Evolutionary conservation across 1,284 basidiomycete species (phyloP).

Genomic region (Lentinula novae-zelandiae): DNA sequence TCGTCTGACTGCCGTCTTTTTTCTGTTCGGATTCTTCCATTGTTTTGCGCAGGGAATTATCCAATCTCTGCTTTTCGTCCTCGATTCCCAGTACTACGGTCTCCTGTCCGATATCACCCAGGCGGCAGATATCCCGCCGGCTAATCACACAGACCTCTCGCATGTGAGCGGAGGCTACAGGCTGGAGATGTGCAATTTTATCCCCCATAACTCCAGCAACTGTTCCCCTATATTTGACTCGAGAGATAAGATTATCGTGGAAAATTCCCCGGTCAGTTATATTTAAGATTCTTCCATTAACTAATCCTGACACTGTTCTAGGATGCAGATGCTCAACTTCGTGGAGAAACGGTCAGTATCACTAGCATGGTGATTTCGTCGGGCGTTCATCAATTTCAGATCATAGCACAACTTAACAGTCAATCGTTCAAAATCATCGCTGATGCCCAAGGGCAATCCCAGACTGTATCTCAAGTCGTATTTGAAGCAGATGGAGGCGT

Average conservation of each 20-base stretch:
- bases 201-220: conserved; percentile 30
- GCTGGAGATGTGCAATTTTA: conserved; percentile 42
- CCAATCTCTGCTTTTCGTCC: conserved; percentile 44
- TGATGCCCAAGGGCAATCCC: neutral
- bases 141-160: conserved; percentile 38
- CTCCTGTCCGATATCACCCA: conserved; percentile 36
- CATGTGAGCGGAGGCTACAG: conserved; percentile 21
- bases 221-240: conserved; percentile 28
- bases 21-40: conserved; percentile 40
- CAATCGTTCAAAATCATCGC: neutral
- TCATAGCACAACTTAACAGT: neutral
- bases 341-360: neutral
- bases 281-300: neutral
- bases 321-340: neutral
- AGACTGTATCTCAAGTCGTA: neutral
- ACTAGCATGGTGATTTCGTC: neutral
- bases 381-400: neutral
- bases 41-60: conserved; percentile 43
- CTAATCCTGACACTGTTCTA: neutral
- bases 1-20: conserved; percentile 42
- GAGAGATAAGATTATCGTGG: conserved; percentile 11
- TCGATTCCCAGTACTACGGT: conserved; percentile 38
- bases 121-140: conserved; percentile 32
- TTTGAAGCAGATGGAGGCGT: neutral
- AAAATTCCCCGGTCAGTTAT: neutral